These are phyloP conservation scores for Trichoderma sp. DNA, from an alignment of 2,329 filamentous ascomycete species.

Conservation along the genomic window DNA sequence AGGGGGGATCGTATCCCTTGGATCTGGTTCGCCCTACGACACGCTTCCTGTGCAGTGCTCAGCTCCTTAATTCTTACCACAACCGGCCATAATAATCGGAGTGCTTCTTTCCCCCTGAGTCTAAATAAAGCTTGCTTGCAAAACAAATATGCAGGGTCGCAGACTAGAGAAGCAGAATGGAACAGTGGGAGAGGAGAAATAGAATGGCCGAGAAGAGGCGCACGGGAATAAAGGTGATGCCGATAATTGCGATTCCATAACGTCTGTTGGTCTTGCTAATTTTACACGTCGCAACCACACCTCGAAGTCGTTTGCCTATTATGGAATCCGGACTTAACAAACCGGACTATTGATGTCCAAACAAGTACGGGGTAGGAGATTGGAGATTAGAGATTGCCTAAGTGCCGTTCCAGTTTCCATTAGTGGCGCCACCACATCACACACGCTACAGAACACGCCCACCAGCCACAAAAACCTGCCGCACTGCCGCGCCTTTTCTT, in stretches of 20 bases:
- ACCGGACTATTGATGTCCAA: background rate
- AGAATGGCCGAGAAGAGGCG: background rate
- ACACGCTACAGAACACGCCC: background rate
- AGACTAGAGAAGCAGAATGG: background rate
- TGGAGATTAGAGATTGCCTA: background rate
- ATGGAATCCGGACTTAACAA: background rate
- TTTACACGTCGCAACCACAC: background rate
- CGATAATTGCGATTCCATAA: background rate
- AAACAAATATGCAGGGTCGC: background rate
- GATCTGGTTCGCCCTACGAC: slow-evolving; percentile 16
- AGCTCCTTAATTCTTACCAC: background rate
- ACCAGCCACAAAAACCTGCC: background rate
- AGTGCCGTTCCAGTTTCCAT: background rate
- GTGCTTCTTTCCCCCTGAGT: background rate
- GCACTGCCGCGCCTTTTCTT: background rate
- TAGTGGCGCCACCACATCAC: background rate
- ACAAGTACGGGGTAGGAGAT: background rate
- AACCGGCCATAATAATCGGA: background rate
- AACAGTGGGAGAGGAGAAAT: background rate
- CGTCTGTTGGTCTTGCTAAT: background rate
- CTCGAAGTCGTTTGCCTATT: background rate
- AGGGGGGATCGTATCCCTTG: background rate
- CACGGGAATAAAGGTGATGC: background rate
- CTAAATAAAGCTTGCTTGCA: background rate
- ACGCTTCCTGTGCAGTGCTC: background rate